phyloP scores from a whole-genome alignment of 2,329 filamentous ascomycete genomes.

The Hymenoscyphus linearis region DNA sequence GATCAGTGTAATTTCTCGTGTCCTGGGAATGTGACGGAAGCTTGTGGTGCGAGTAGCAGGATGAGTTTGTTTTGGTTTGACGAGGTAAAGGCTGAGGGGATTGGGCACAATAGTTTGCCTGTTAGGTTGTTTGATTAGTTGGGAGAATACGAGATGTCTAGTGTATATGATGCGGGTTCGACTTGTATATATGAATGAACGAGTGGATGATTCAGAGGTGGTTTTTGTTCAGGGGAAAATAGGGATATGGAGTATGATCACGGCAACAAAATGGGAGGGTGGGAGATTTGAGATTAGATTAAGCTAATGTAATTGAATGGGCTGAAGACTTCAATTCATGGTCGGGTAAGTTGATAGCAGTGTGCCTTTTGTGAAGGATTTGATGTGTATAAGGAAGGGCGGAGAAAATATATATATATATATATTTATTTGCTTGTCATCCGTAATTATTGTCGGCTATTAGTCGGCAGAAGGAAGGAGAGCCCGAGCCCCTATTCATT shows the following conservation, averaged over 20 bases:
- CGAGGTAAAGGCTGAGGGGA: not conserved
- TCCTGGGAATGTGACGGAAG: conserved; percentile 22
- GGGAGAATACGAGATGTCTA: not conserved
- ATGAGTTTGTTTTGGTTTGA: conserved; percentile 27
- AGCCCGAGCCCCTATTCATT: not conserved
- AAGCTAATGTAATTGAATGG: not conserved
- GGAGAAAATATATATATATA: no score
- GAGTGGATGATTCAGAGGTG: not conserved
- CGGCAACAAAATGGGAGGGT: not conserved
- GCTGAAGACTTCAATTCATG: no score
- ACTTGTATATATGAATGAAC: not conserved
- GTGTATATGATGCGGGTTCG: not conserved
- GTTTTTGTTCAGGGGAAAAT: not conserved
- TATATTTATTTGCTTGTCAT: no score
- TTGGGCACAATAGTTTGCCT: not conserved
- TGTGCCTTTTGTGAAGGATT: no score
- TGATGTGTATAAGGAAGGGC: no score
- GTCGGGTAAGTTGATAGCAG: no score
- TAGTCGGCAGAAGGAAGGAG: no score
- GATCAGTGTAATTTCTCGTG: conserved; percentile 14
- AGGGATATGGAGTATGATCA: not conserved
- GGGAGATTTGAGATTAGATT: not conserved
- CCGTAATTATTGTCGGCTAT: no score
- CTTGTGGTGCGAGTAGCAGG: conserved; percentile 29
- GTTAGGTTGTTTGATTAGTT: not conserved